phyloP scores from a whole-genome alignment of 306 rosid species.

The Sechiopsis laciniata region DNA sequence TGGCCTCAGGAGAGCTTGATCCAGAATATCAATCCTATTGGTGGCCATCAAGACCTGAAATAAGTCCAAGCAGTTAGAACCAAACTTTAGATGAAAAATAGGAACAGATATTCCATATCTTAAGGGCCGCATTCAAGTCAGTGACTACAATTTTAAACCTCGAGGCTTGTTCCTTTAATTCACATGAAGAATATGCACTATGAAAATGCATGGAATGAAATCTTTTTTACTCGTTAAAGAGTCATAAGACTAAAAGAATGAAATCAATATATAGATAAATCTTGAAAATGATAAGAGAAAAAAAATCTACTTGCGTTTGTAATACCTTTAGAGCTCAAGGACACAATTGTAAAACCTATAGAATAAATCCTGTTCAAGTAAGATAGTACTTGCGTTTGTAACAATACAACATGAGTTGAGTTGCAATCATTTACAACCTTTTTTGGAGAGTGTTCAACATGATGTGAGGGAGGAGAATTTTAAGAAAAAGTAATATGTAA shows the following conservation, averaged over 20 bases:
- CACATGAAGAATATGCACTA: neutral
- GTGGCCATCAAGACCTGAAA: conserved; percentile 96
- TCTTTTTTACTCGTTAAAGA: neutral
- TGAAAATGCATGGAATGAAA: neutral
- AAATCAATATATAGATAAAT: neutral
- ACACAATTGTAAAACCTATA: too few species aligned
- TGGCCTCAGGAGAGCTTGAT: conserved; percentile 98
- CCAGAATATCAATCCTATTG: conserved; percentile 94
- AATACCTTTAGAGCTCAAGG: neutral
- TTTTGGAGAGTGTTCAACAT: too few species aligned
- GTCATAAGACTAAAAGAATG: neutral
- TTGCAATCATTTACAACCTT: too few species aligned
- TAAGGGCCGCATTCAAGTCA: neutral
- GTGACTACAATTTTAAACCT: too few species aligned
- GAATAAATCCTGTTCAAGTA: too few species aligned
- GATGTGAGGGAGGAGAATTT: too few species aligned
- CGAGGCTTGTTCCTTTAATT: neutral
- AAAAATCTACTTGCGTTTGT: neutral
- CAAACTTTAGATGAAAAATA: neutral
- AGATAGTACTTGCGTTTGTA: too few species aligned
- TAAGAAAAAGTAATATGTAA: too few species aligned
- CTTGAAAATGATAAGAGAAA: too few species aligned
- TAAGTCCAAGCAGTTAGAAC: conserved; percentile 21
- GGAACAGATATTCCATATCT: too few species aligned
- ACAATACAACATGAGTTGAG: too few species aligned